Evolutionary conservation across 306 rosid genomes (phyloP).

Genomic region (Begonia loranthoides): DNA sequence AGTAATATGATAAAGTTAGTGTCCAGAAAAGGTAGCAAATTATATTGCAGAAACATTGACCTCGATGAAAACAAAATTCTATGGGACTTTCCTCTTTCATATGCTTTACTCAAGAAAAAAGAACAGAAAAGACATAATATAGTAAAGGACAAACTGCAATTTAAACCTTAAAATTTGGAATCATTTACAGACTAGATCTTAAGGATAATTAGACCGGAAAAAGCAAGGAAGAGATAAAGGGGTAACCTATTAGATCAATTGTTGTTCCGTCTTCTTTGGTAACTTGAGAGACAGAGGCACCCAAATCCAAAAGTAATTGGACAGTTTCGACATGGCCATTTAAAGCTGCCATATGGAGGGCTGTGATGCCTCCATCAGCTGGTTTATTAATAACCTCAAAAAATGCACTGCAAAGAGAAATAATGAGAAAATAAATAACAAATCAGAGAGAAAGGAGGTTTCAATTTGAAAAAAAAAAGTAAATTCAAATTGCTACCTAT

Average conservation of each 20-base stretch:
- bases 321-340: constrained; percentile 81
- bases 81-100: no score
- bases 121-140: no score
- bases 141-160: not conserved
- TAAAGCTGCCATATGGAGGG: constrained; percentile 95
- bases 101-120: no score
- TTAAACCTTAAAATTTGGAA: no score
- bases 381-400: constrained; percentile 51
- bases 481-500: constrained; percentile 34
- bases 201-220: no score
- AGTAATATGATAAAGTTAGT: no score
- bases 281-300: constrained; percentile 64
- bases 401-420: constrained; percentile 37
- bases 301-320: constrained; percentile 82
- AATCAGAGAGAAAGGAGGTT: not conserved
- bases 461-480: constrained; percentile 4
- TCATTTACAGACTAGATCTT: no score
- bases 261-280: constrained; percentile 93
- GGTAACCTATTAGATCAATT: constrained; percentile 75
- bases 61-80: no score
- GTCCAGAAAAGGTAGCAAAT: constrained; percentile 4
- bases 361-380: constrained; percentile 95
- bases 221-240: not conserved
- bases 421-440: constrained; percentile 14
- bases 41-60: no score